Base-by-base conservation (phyloP, 805 yeast genomes). In the Candida saitoana region DNA sequence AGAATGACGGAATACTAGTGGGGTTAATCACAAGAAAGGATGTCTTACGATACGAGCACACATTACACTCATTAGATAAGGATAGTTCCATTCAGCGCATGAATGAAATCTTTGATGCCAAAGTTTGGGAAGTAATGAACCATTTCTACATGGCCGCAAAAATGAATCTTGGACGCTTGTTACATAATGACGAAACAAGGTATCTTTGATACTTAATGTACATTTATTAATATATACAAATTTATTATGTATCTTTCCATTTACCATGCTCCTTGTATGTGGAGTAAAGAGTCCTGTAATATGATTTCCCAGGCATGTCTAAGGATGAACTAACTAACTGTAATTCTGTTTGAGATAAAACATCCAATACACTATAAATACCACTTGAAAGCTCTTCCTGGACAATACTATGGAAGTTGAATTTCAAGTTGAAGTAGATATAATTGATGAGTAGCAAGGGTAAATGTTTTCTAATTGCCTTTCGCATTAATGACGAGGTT, bases 21-120 rank as follows among this genome's bases (percentile, higher is more conserved):
- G 99, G 99, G 0, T 55, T 87, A n/a, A 65, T 95, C 1, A 87
- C 96, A 0, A 73, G 90, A 43, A 93, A 93, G 54, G 98, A 90
- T 55, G 69, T 91, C 14, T 61, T 90, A 39, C 71, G 82, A 46
- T 87, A 76, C 52, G 84, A 82, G 49, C 56, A 63, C 43, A 63
- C 69, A 8, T 45, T 48, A n/a, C 66, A 64, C 41, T 55, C 56
- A 27, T 33, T 50, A n/a, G 46, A 56, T 18, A 41, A 45, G 11
- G 46, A 47, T 18, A 14, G 40, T 8, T 22, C 38, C 11, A 38
- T 41, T 2, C 55, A 57, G 15, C 37, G 37, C 1, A 44, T 38
- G 24, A 51, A 51, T 11, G 57, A 50, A 17, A 54, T 49, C 11
- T 38, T 56, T 24, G 73, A 70, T 36, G 57, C 48, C n/a, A 55